Evolutionary conservation across 2,329 filamentous ascomycete species (phyloP).

Genomic region (Aspergillus sp.): DNA sequence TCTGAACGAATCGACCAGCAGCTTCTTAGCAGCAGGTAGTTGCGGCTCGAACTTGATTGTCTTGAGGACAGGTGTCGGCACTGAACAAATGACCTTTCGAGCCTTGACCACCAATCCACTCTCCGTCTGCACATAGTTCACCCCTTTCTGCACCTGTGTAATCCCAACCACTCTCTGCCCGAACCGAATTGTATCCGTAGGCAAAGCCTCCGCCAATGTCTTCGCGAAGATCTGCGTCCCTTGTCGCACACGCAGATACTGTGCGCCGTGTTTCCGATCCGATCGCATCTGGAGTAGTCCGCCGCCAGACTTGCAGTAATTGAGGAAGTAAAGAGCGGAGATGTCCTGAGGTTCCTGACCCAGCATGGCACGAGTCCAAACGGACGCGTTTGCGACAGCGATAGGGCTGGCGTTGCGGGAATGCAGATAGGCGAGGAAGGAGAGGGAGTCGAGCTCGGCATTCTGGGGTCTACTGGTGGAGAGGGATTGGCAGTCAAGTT

Average conservation of each 20-base stretch:
- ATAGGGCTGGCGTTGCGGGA: constrained; percentile 30
- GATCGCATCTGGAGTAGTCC: constrained; percentile 57
- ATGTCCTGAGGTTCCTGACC: constrained; percentile 54
- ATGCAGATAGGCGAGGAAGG: constrained; percentile 42
- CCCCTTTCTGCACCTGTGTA: neutral
- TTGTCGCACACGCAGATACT: constrained; percentile 53
- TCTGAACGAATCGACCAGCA: constrained; percentile 35
- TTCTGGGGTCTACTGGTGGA: constrained; percentile 26
- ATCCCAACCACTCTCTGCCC: constrained; percentile 12
- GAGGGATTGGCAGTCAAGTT: constrained; percentile 42
- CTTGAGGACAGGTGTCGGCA: constrained; percentile 51
- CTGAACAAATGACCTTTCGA: constrained; percentile 51
- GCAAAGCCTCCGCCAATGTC: constrained; percentile 40
- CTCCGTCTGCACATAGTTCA: neutral
- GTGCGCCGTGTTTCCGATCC: constrained; percentile 55
- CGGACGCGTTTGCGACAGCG: constrained; percentile 39
- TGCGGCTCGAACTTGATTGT: constrained; percentile 52
- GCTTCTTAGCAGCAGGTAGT: constrained; percentile 47
- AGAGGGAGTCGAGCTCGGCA: constrained; percentile 38
- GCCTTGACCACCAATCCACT: constrained; percentile 33
- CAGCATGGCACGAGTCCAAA: constrained; percentile 55
- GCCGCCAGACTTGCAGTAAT: constrained; percentile 57
- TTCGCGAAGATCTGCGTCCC: constrained; percentile 50
- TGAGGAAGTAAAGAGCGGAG: constrained; percentile 56
- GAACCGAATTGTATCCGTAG: constrained; percentile 17